A percentile compares a stretch with the other conserved stretches of the same genome.
These are phyloP conservation scores for Aphanomyces euteiches DNA, from an alignment of 352 stramenopile species.

Conservation along the genomic window DNA sequence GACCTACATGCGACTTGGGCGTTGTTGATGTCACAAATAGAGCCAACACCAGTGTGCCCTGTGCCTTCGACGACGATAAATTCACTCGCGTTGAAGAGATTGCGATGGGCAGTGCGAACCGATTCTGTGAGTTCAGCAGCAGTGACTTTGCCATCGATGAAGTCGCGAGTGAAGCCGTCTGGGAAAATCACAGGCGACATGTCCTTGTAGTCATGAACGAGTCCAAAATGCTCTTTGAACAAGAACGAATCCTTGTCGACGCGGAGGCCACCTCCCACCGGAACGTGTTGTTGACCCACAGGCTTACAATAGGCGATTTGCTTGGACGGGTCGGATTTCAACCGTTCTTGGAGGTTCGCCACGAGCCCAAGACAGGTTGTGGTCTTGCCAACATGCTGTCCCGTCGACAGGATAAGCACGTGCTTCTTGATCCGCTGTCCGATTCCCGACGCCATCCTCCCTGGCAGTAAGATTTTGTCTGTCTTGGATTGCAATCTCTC, in stretches of 20 bases:
- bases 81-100: slow-evolving; percentile 82
- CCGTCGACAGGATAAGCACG: slow-evolving; percentile 84
- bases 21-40: slow-evolving; percentile 89
- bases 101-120: slow-evolving; percentile 78
- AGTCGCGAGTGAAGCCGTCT: slow-evolving; percentile 94
- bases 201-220: slow-evolving; percentile 94
- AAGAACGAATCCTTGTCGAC: slow-evolving; percentile 93
- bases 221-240: slow-evolving; percentile 95
- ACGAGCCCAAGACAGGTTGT: slow-evolving; percentile 93
- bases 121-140: slow-evolving; percentile 66
- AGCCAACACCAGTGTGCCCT: slow-evolving; percentile 86
- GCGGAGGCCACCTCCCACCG: slow-evolving; percentile 70
- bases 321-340: slow-evolving; percentile 51
- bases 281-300: slow-evolving; percentile 92
- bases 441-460: background rate
- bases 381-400: slow-evolving; percentile 98
- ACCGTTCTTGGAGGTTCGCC: slow-evolving; percentile 90
- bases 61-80: slow-evolving; percentile 95
- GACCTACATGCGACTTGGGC: slow-evolving; percentile 74
- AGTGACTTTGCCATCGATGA: slow-evolving; percentile 94
- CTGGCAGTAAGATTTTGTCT: background rate
- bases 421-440: slow-evolving; percentile 54
- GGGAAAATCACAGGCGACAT: slow-evolving; percentile 98
- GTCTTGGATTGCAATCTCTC: background rate
- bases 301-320: slow-evolving; percentile 93